Percentiles rank a stretch among this genome's conserved stretches.
Evolutionary conservation across 495 filamentous ascomycete genomes (phyloP).

Genomic region (Bombardia bombarda): DNA sequence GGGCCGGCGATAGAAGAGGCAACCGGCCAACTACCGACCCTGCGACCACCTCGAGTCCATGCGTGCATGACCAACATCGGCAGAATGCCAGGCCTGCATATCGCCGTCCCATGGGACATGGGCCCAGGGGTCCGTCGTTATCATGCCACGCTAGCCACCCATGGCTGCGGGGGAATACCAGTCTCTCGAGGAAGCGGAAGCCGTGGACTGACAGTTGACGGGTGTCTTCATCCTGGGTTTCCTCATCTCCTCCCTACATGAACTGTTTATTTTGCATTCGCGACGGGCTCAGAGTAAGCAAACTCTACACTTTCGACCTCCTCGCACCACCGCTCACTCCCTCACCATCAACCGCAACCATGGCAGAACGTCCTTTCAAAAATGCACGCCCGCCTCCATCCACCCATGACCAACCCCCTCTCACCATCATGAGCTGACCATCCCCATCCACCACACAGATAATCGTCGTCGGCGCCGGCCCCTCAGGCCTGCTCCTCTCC

Average conservation of each 20-base stretch:
- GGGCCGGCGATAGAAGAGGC: neutral
- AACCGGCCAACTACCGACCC: neutral
- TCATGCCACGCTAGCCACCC: neutral
- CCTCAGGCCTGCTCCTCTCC: constrained; percentile 50
- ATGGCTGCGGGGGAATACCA: neutral
- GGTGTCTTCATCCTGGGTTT: neutral
- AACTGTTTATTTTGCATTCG: too few species aligned
- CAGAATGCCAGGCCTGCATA: neutral
- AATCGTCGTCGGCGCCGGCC: constrained; percentile 47
- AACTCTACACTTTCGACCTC: neutral
- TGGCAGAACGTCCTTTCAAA: neutral
- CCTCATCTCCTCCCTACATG: neutral
- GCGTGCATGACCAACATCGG: neutral
- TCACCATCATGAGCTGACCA: neutral
- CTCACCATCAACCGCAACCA: too few species aligned
- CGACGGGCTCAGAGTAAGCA: neutral
- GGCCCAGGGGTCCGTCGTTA: neutral
- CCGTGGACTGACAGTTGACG: neutral
- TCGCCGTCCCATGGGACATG: neutral
- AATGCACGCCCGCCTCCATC: neutral
- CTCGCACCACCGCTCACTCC: neutral
- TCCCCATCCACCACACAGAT: constrained; percentile 14
- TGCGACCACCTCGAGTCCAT: too few species aligned
- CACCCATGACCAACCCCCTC: neutral
- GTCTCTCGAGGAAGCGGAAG: neutral